These are phyloP conservation scores for Cryptomeria japonica DNA, from an alignment of 75 land plant genomes.

Conservation along the genomic window DNA sequence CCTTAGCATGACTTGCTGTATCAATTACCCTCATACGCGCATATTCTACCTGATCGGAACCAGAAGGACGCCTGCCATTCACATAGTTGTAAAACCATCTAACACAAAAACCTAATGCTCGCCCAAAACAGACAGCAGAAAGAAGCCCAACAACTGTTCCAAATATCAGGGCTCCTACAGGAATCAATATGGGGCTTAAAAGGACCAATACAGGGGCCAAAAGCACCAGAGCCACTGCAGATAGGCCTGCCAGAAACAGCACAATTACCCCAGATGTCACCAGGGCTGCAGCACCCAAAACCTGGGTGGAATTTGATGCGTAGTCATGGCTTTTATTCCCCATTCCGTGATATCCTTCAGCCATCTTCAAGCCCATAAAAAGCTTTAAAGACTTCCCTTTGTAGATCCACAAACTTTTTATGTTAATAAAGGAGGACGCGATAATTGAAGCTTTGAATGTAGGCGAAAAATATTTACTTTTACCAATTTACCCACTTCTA, in stretches of 20 bases:
- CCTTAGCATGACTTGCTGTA: conserved; percentile 75
- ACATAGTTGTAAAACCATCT: conserved; percentile 75
- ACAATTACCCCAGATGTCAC: conserved; percentile 39
- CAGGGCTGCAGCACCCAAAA: conserved; percentile 59
- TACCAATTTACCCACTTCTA: no score
- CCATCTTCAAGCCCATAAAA: neutral
- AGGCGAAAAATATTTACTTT: no score
- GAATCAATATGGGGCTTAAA: conserved; percentile 83
- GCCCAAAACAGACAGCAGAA: conserved; percentile 35
- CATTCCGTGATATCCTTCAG: neutral
- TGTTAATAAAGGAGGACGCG: no score
- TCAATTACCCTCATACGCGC: conserved; percentile 60
- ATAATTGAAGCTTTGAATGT: no score
- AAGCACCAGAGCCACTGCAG: conserved; percentile 47
- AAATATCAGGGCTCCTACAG: conserved; percentile 40
- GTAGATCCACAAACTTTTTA: no score
- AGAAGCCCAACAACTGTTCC: conserved; percentile 16
- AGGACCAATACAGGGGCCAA: conserved; percentile 61
- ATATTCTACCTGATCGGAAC: conserved; percentile 69
- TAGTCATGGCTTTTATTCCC: conserved; percentile 36
- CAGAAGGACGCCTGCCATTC: conserved; percentile 64
- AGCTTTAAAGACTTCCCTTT: neutral
- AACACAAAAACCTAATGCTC: conserved; percentile 29
- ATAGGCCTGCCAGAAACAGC: conserved; percentile 46
- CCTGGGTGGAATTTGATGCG: conserved; percentile 60